These are phyloP conservation scores for Pelargonium australe DNA, from an alignment of 441 rosid genomes.

Conservation along the genomic window DNA sequence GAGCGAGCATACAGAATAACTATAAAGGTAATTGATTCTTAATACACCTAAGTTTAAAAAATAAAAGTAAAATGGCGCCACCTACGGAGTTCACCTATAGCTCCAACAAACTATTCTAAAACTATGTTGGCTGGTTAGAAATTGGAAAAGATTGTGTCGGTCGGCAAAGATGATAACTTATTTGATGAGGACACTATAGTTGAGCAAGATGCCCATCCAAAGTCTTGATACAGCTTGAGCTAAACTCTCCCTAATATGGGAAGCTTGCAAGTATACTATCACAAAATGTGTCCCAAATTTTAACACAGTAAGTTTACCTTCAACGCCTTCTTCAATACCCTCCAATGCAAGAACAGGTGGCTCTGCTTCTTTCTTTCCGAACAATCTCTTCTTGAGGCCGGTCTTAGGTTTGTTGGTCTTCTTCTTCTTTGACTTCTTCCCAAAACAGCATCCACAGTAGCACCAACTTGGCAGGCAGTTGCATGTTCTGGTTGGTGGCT, in stretches of 20 bases:
- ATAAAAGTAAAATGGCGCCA: neutral
- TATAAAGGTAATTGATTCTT: too few relatives aligned
- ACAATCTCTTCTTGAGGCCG: constrained; percentile 17
- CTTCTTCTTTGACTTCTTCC: constrained; percentile 39
- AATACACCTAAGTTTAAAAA: neutral
- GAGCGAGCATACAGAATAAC: too few relatives aligned
- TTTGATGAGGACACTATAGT: too few relatives aligned
- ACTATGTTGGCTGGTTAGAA: neutral
- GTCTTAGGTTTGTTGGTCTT: constrained; percentile 24
- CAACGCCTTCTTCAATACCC: constrained; percentile 26
- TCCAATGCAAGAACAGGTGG: constrained; percentile 21
- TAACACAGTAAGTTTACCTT: constrained; percentile 19
- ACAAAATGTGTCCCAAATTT: neutral
- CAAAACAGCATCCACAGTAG: constrained; percentile 33
- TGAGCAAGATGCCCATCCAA: too few relatives aligned
- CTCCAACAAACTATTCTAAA: neutral
- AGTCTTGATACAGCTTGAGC: too few relatives aligned
- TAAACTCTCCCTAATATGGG: too few relatives aligned
- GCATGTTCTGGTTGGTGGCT: constrained; percentile 50
- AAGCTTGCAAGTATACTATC: too few relatives aligned
- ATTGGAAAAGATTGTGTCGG: neutral
- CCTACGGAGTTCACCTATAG: neutral
- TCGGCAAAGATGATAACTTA: too few relatives aligned
- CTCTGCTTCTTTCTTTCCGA: constrained; percentile 15
- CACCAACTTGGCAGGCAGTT: constrained; percentile 57